phyloP scores from a whole-genome alignment of 768 basidiomycete genomes.

The Suillus hirtellus region DNA sequence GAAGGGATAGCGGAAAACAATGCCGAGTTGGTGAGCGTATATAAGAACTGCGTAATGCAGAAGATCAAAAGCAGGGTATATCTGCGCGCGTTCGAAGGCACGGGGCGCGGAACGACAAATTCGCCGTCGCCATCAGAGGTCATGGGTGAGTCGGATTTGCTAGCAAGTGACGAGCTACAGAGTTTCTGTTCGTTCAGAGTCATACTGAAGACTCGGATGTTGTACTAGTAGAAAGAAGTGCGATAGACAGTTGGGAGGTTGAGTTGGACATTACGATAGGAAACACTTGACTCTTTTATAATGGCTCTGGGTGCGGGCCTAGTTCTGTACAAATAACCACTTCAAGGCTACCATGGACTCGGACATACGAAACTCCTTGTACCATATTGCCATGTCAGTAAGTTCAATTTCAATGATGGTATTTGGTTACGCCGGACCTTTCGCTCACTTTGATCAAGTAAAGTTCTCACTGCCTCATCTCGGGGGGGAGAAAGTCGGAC shows the following conservation, averaged over 20 bases:
- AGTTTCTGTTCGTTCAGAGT: background rate
- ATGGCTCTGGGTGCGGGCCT: background rate
- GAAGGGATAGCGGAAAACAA: slow-evolving; percentile 34
- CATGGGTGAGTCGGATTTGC: background rate
- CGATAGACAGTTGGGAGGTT: background rate
- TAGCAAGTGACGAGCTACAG: background rate
- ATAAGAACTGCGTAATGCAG: slow-evolving; percentile 39
- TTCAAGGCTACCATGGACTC: too few species aligned
- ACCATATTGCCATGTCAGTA: too few species aligned
- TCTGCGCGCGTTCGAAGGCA: background rate
- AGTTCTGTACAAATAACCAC: background rate
- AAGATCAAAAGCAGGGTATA: slow-evolving; percentile 32
- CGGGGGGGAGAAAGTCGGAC: too few species aligned
- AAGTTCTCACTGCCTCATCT: too few species aligned
- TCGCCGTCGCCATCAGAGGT: background rate
- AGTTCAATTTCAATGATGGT: too few species aligned
- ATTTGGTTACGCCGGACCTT: too few species aligned
- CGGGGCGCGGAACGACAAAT: background rate
- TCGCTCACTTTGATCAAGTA: too few species aligned
- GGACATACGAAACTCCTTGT: too few species aligned
- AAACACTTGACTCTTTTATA: background rate
- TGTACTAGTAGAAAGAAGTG: background rate
- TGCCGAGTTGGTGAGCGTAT: slow-evolving; percentile 36
- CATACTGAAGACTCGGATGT: background rate
- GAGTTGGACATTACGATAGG: background rate